These are phyloP conservation scores for Cucumis hystrix DNA, from an alignment of 306 rosid species.

Conservation along the genomic window DNA sequence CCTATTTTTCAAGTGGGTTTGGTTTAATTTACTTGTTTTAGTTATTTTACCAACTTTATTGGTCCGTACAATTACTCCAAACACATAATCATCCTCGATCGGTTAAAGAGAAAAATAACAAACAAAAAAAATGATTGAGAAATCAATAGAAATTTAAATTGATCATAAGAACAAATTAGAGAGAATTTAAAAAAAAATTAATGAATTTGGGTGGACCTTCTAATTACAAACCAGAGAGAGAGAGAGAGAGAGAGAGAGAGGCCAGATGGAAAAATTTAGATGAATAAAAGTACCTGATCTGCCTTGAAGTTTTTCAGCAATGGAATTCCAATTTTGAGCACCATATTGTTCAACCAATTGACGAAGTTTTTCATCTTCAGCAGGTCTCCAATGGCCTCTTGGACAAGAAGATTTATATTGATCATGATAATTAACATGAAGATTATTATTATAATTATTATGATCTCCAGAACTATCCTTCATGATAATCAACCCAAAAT, in stretches of 20 bases:
- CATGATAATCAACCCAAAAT: slow-evolving; percentile 17
- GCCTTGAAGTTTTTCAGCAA: slow-evolving; percentile 89
- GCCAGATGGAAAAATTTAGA: no score
- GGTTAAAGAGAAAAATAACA: not conserved
- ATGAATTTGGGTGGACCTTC: no score
- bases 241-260: no score
- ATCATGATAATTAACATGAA: slow-evolving; percentile 17
- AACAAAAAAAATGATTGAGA: no score
- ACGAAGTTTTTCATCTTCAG: slow-evolving; percentile 75
- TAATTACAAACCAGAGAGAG: no score
- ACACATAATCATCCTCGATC: not conserved
- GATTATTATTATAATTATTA: no score
- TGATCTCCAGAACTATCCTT: slow-evolving; percentile 28
- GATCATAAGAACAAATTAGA: not conserved
- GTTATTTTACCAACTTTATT: not conserved
- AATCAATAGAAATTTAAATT: no score
- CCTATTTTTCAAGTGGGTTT: not conserved
- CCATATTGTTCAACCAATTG: slow-evolving; percentile 76
- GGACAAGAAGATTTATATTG: slow-evolving; percentile 45
- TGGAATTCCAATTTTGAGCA: slow-evolving; percentile 93
- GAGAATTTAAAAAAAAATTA: not conserved
- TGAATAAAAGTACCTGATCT: slow-evolving; percentile 53
- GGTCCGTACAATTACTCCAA: not conserved
- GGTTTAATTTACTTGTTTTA: not conserved
- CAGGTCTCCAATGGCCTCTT: slow-evolving; percentile 91